Evolutionary conservation across 192 early-diverging fungal species (phyloP), one percentile per base, ranked within the genome.

Genomic region (Chytriomyces confervae): DNA sequence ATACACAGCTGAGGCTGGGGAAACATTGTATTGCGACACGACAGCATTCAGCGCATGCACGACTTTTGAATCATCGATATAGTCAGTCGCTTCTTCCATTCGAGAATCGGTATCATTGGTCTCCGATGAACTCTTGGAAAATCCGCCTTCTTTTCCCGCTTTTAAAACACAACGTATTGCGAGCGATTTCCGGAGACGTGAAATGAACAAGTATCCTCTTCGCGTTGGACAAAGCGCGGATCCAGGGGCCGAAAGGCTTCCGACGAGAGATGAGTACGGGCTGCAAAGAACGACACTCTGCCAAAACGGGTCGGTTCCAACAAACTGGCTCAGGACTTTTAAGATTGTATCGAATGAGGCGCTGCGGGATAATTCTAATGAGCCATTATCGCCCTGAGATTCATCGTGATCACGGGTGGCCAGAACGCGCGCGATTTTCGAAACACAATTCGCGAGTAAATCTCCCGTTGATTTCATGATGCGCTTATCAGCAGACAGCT

Each of bases 341-440:
- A 27, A 24, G 10, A 51, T 61, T 66, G 23, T 74, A 63, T 67
- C 48, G 72, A 18, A 46, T 62, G 36, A 44, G 29, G 13, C 47
- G 13, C 48, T 29, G 47, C 67, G 13, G 36, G 16, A 5, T 9
- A 16, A 5, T 48, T 20, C 47, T 0, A 46, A 5, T 50, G 63
- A 66, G 10, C 36, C 6, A 7, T 16, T 27, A 44, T 74, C 72
- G 16, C 67, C 62, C 27, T 8, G 13, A n/a, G 69, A 29, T 20
- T 7, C 23, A 11, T 13, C n/a, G n/a, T 71, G 24, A 5, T 10
- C 47, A 5, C 27, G 36, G 1, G 57, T 62, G 10, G 72, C 60
- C 7, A 62, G 72, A 48, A 48, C 27, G 8, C 74, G 74, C 5
- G 62, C 74, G 47, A 76, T 45, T 76, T 76, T 76, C 9, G 74